Conservation (phyloP, 2,329 filamentous ascomycete species). For the Fusarium tricinctum region DNA sequence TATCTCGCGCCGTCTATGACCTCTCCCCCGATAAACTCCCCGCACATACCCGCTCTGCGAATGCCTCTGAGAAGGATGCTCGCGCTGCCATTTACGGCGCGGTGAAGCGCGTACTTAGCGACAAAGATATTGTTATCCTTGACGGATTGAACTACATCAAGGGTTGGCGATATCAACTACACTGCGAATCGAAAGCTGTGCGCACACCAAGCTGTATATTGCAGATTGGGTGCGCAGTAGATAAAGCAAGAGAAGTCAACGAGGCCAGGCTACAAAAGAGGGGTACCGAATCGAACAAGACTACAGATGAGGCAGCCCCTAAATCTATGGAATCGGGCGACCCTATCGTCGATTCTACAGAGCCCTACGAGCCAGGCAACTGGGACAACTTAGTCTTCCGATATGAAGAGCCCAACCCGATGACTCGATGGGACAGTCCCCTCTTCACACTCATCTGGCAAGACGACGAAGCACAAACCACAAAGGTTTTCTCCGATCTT, state of each 20-base stretch:
- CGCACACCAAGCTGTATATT: constrained; percentile 82
- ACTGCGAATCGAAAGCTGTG: constrained; percentile 86
- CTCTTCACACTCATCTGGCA: constrained; percentile 85
- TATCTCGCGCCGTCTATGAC: constrained; percentile 79
- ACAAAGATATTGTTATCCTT: constrained; percentile 82
- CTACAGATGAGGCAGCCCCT: background rate
- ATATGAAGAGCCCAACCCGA: constrained; percentile 88
- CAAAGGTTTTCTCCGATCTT: constrained; percentile 71
- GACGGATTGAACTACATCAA: constrained; percentile 92
- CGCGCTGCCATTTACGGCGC: constrained; percentile 81
- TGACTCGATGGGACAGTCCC: constrained; percentile 87
- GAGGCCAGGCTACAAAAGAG: constrained; percentile 64
- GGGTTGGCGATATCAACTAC: constrained; percentile 88
- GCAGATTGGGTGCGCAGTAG: constrained; percentile 70
- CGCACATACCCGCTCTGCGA: constrained; percentile 76
- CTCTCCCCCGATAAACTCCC: constrained; percentile 66
- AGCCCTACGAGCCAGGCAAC: constrained; percentile 68
- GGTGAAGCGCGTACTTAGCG: constrained; percentile 80
- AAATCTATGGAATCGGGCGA: background rate
- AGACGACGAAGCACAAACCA: constrained; percentile 73
- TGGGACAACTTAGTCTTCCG: constrained; percentile 86
- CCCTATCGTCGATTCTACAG: constrained; percentile 45
- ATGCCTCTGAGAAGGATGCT: constrained; percentile 84
- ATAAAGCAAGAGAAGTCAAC: constrained; percentile 71
- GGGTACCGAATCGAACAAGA: constrained; percentile 15